Evolutionary conservation across 2,329 filamentous ascomycete genomes (phyloP).

Genomic region (Calonectria leucothoes): DNA sequence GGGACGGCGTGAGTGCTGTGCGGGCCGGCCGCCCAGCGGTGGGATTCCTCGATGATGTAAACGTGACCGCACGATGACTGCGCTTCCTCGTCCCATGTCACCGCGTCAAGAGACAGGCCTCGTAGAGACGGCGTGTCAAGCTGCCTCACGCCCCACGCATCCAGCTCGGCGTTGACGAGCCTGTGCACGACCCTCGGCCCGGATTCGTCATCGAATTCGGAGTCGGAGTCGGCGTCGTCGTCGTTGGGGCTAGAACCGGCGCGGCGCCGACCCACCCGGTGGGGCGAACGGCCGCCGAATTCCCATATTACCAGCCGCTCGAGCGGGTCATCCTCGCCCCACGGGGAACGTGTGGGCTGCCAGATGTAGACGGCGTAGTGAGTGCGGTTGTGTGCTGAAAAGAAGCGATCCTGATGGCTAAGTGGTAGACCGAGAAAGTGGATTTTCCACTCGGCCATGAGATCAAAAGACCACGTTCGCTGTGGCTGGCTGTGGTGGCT

Average conservation of each 20-base stretch:
- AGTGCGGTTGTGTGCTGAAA: conserved; percentile 67
- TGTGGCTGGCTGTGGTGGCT: neutral
- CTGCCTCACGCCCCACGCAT: conserved; percentile 65
- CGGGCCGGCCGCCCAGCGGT: conserved; percentile 60
- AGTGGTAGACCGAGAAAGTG: conserved; percentile 48
- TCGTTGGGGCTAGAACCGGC: conserved; percentile 43
- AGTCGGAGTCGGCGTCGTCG: neutral
- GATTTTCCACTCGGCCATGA: conserved; percentile 69
- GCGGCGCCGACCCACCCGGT: neutral
- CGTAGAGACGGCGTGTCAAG: conserved; percentile 61
- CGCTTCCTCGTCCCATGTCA: conserved; percentile 49
- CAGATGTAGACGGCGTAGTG: conserved; percentile 73
- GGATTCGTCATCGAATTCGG: conserved; percentile 6
- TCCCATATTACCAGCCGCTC: conserved; percentile 72
- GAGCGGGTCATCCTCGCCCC: conserved; percentile 66
- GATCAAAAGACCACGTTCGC: conserved; percentile 55
- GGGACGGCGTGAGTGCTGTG: conserved; percentile 55
- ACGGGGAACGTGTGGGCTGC: conserved; percentile 66
- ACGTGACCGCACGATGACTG: conserved; percentile 50
- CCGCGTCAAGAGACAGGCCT: conserved; percentile 60
- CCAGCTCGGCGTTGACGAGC: conserved; percentile 63
- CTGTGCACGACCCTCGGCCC: conserved; percentile 44
- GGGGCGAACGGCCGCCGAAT: conserved; percentile 59
- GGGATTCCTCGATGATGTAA: conserved; percentile 68
- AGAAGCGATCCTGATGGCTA: conserved; percentile 69